Evolutionary conservation across 257 asterid species (phyloP).

Genomic region (Ilex aquifolium): DNA sequence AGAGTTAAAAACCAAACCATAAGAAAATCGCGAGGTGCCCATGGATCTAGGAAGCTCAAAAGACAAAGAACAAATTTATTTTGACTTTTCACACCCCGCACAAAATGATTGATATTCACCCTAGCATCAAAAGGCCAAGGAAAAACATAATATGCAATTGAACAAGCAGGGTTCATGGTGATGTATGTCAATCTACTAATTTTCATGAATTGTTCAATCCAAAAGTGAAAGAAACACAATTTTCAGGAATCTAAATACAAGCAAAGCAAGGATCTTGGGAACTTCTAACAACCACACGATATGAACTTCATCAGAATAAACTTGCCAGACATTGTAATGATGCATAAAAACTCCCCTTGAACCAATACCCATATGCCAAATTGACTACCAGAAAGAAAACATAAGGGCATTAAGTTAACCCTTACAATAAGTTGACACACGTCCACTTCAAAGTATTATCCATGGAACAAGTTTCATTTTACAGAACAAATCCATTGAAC

Average conservation of each 20-base stretch:
- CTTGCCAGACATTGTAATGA: constrained; percentile 80
- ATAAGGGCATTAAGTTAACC: neutral
- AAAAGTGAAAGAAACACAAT: constrained; percentile 8
- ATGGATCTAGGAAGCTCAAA: no score
- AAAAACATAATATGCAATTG: no score
- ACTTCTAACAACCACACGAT: neutral
- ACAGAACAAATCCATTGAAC: neutral
- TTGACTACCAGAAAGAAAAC: constrained; percentile 45
- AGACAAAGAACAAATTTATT: no score
- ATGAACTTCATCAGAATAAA: constrained; percentile 10
- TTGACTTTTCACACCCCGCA: no score
- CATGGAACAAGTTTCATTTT: neutral
- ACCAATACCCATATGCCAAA: constrained; percentile 95
- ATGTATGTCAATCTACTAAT: neutral
- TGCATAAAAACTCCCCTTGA: constrained; percentile 62
- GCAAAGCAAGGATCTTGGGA: neutral
- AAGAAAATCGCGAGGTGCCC: no score
- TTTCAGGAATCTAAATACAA: constrained; percentile 13
- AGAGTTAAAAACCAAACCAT: no score
- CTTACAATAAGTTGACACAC: no score
- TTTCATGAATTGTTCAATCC: neutral
- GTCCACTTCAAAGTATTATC: neutral
- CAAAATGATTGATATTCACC: no score
- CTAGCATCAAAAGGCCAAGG: no score
- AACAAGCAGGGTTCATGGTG: no score